These are phyloP conservation scores for Sorghum bicolor DNA, from an alignment of 176 grass and related monocot species.

Conservation along the genomic window Sorghum_bicolor_NCBIv3 NC_012870.2:78435501-78436000, in stretches of 20 bases:
- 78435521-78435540: background rate
- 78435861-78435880: background rate
- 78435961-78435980: background rate
- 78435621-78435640: background rate
- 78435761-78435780: background rate
- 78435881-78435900: background rate
- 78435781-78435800: constrained; percentile 13
- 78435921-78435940: background rate
- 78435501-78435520: constrained; percentile 12
- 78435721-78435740: background rate
- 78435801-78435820: background rate
- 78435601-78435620: background rate
- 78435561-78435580: background rate
- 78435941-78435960: background rate
- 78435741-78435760: background rate
- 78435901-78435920: constrained; percentile 4
- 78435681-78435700: background rate
- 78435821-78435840: constrained; percentile 12
- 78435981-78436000: background rate
- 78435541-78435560: background rate
- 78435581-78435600: background rate
- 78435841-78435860: background rate
- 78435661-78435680: background rate
- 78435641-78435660: background rate
- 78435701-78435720: background rate